Evolutionary conservation across 805 yeast genomes (phyloP).

Genomic region (Cephaloascus fragrans): DNA sequence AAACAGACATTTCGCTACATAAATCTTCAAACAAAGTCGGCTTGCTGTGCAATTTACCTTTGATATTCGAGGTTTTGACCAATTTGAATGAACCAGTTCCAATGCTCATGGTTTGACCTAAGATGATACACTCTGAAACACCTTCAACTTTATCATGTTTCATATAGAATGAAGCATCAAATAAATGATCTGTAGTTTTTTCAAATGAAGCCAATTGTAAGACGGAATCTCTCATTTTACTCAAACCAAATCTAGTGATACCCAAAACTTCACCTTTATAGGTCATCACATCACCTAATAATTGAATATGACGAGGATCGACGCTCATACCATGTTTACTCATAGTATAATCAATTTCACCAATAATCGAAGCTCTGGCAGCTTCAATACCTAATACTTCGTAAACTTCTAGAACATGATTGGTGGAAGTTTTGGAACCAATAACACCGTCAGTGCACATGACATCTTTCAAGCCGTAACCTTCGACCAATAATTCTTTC

Average conservation of each 20-base stretch:
- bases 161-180: slow-evolving; percentile 97
- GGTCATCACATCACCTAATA: slow-evolving; percentile 97
- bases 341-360: slow-evolving; percentile 96
- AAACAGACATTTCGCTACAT: slow-evolving; percentile 10
- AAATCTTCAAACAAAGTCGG: slow-evolving; percentile 38
- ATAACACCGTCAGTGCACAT: slow-evolving; percentile 97
- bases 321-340: slow-evolving; percentile 99
- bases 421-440: slow-evolving; percentile 79
- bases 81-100: slow-evolving; percentile 97
- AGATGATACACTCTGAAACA: slow-evolving; percentile 92
- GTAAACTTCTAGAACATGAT: slow-evolving; percentile 85
- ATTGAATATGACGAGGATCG: slow-evolving; percentile 98
- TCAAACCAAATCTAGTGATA: slow-evolving; percentile 93
- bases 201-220: slow-evolving; percentile 95
- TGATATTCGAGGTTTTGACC: slow-evolving; percentile 46
- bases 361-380: slow-evolving; percentile 85
- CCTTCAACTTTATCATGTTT: slow-evolving; percentile 94
- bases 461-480: slow-evolving; percentile 91
- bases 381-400: slow-evolving; percentile 96
- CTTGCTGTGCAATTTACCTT: slow-evolving; percentile 27
- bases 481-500: slow-evolving; percentile 92
- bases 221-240: slow-evolving; percentile 98
- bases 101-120: slow-evolving; percentile 95
- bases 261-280: slow-evolving; percentile 98
- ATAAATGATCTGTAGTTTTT: slow-evolving; percentile 95